Base-by-base conservation (phyloP, 2,329 filamentous ascomycete genomes). In the Ceratocystis cacaofunesta region DNA sequence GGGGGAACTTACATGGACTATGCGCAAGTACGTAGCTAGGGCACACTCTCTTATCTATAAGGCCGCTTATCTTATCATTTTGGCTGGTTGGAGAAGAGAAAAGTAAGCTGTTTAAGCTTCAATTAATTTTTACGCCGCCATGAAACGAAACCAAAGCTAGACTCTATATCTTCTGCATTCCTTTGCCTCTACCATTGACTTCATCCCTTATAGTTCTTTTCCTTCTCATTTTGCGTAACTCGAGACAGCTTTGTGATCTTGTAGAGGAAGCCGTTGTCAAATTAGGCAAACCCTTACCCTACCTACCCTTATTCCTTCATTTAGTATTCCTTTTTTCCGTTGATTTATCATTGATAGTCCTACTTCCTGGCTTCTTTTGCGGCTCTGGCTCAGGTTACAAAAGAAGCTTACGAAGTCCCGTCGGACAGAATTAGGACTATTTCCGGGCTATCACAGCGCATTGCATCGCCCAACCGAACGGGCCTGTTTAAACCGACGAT, bases 401-500 rank as follows among this genome's bases (percentile, higher is more conserved):
- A 15, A 15, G 10, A 41, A 12, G 10, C 36, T 41, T 41, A 15
- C 36, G 3, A 15, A 4, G 36, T 15, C 3, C 36, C 3, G 36
- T 15, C 36, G 36, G 36, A 15, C 36, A 5, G 36, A 41, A 12
- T 4, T 15, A 7, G 30, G 36, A 15, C 10, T 41, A 12, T 41
- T 41, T 41, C 10, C 36, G 36, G 3, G 12, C 10, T 41, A 41
- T 41, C 36, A 15, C 36, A 15, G 36, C 8, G 36, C 10, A 15
- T 19, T 10, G 17, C 28, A 58, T 58, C 15, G 55, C 28, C 55
- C 25, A 7, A 28, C 4, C 55, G 17, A 36, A 2, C 55, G 55
- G 55, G 25, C n/a, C 7, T n/a, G 17, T n/a, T 10, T 2, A 8
- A n/a, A 17, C 25, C 79, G 69, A 75, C 70, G 73, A 77, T 61